These are phyloP conservation scores for Suhomyces bribrorum DNA, from an alignment of 1,139 yeast species.

Conservation along the genomic window DNA sequence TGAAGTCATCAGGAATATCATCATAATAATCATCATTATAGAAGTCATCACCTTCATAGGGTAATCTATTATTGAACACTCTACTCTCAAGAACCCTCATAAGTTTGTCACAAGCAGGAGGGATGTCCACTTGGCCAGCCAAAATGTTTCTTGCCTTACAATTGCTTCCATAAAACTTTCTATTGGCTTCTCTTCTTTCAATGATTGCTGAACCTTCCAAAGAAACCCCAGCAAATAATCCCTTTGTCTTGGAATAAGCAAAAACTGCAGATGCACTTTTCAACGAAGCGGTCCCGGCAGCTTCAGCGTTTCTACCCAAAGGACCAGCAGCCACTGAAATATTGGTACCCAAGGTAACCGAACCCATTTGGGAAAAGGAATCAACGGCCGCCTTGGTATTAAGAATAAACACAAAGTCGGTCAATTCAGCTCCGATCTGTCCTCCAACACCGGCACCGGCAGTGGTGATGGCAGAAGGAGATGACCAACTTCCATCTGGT, in stretches of 20 bases:
- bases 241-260: slow-evolving; percentile 93
- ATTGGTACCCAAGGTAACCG: slow-evolving; percentile 93
- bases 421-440: slow-evolving; percentile 92
- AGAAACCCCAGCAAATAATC: slow-evolving; percentile 95
- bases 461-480: slow-evolving; percentile 92
- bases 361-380: slow-evolving; percentile 91
- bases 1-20: slow-evolving; percentile 72
- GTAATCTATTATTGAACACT: slow-evolving; percentile 66
- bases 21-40: slow-evolving; percentile 63
- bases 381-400: slow-evolving; percentile 88
- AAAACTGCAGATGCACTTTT: slow-evolving; percentile 89
- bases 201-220: slow-evolving; percentile 93
- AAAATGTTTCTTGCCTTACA: slow-evolving; percentile 85
- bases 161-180: slow-evolving; percentile 86
- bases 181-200: slow-evolving; percentile 95
- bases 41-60: slow-evolving; percentile 52
- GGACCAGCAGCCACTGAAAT: slow-evolving; percentile 99
- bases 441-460: slow-evolving; percentile 99
- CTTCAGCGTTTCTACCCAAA: slow-evolving; percentile 95
- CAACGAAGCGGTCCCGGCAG: slow-evolving; percentile 92
- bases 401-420: slow-evolving; percentile 93
- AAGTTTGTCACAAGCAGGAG: slow-evolving; percentile 89
- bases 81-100: slow-evolving; percentile 84
- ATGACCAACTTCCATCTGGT: slow-evolving; percentile 97
- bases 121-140: slow-evolving; percentile 84